Conservation (phyloP, 352 stramenopile genomes). For the Blastocystis sp. region DNA sequence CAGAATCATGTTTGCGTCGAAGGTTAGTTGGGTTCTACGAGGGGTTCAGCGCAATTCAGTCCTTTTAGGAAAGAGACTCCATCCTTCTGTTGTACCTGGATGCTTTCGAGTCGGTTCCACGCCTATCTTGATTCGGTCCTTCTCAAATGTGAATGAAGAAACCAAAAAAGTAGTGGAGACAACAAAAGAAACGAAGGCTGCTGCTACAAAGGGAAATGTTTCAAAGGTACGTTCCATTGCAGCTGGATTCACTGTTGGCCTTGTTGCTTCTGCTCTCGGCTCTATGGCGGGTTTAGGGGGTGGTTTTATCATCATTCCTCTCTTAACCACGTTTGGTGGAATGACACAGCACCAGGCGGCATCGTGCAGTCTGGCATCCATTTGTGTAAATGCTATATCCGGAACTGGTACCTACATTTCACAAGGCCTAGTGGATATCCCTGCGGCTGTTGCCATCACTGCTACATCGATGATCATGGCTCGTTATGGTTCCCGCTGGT, state of each 20-base stretch:
- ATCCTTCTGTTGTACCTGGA: not conserved
- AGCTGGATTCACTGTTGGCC: constrained; percentile 43
- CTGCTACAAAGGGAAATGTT: not conserved
- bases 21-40: not conserved
- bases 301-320: constrained; percentile 71
- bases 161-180: not conserved
- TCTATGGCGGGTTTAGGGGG: constrained; percentile 71
- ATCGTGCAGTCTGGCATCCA: constrained; percentile 70
- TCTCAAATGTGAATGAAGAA: not conserved
- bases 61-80: not conserved
- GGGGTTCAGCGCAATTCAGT: not conserved
- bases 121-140: not conserved
- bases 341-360: constrained; percentile 70
- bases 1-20: not conserved
- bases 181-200: not conserved
- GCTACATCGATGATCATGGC: constrained; percentile 69
- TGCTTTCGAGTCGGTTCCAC: not conserved
- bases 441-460: constrained; percentile 67
- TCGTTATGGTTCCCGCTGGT: constrained; percentile 69
- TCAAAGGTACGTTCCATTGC: not conserved
- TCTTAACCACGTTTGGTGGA: constrained; percentile 67
- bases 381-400: constrained; percentile 69
- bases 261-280: constrained; percentile 62
- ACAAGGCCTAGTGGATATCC: constrained; percentile 69
- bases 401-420: constrained; percentile 64